Base-by-base conservation (phyloP, 1,139 yeast species). In the Meyerozyma smithsonii region DNA sequence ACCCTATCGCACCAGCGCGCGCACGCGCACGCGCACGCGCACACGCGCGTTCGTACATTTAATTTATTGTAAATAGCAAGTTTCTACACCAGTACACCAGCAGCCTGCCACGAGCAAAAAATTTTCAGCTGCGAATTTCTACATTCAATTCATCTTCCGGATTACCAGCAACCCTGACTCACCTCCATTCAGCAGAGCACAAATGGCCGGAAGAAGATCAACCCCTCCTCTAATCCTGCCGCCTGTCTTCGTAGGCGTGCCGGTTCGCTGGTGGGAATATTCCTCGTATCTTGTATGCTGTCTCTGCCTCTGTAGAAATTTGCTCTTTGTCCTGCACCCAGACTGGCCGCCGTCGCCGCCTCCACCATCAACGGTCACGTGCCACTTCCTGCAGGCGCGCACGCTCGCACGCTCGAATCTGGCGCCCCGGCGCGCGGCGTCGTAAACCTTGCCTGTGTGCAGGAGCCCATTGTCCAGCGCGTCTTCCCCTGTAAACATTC, bases 391-490 rank as follows among this genome's bases (percentile, higher is more conserved):
- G 25, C n/a, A 23, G 25, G 10, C 24, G n/a, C 11, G 8, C n/a
- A 5, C 25, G 6, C 25, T 23, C 12, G 10, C 85, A 79, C 85
- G 80, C 74, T 84, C 81, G 84, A 81, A 85, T 74, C 85, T 79
- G 77, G 80, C 84, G 86, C 10, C 18, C n/a, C 15, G 24, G 38
- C 33, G 26, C 20, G 25, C 38, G 19, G 15, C 15, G 18, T 23
- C 30, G 18, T 18, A 18, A 16, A 12, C n/a, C 15, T 35, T 18
- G 23, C 18, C 19, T 16, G 19, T 14, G 18, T 12, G 25, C 25
- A 23, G 25, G 12, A 5, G 25, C 12, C 25, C n/a, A 23, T 23
- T 23, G n/a, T 23, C 12, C 25, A 23, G 17, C 30, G 30, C 30
- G 30, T 26, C 30, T 26, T 26, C 30, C 17, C 10, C 17, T 14